Evolutionary conservation across 163 green algal genomes (phyloP).

Genomic region (Chlorella variabilis): DNA sequence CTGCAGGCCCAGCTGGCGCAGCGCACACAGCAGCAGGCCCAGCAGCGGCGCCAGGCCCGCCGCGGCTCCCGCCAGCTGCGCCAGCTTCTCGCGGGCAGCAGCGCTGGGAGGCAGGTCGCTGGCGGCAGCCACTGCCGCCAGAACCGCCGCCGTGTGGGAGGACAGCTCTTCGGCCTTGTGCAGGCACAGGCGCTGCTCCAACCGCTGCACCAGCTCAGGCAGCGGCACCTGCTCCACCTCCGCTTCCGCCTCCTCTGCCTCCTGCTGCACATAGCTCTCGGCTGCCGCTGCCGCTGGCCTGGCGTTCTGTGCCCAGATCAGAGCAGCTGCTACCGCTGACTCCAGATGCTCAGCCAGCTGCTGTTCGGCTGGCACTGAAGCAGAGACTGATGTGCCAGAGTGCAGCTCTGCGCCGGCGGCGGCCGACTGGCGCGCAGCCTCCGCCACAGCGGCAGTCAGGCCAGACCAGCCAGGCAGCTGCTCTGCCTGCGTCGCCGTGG

Average conservation of each 20-base stretch:
- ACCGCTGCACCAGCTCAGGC: constrained; percentile 26
- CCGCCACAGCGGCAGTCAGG: background rate
- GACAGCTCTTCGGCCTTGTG: background rate
- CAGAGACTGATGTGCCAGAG: background rate
- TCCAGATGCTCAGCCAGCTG: constrained; percentile 43
- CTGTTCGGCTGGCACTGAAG: background rate
- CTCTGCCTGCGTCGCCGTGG: background rate
- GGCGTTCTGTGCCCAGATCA: constrained; percentile 75
- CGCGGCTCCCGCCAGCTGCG: background rate
- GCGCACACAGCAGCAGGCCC: constrained; percentile 29
- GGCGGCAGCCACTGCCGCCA: constrained; percentile 17
- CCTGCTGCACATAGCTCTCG: background rate
- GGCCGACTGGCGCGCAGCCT: background rate
- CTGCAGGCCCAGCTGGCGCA: constrained; percentile 50
- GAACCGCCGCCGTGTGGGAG: background rate
- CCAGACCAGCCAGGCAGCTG: constrained; percentile 33
- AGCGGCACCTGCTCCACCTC: constrained; percentile 6
- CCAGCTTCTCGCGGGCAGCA: background rate
- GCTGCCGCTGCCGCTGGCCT: background rate
- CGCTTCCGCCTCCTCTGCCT: background rate
- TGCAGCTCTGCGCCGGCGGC: background rate
- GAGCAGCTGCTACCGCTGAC: constrained; percentile 51
- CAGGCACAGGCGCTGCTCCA: constrained; percentile 31
- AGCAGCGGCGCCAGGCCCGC: constrained; percentile 50
- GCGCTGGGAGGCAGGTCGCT: background rate